A percentile compares a stretch with the other conserved stretches of the same genome.
phyloP scores from a whole-genome alignment of 352 stramenopile species.

The Stephanocyclus meneghinianus region DNA sequence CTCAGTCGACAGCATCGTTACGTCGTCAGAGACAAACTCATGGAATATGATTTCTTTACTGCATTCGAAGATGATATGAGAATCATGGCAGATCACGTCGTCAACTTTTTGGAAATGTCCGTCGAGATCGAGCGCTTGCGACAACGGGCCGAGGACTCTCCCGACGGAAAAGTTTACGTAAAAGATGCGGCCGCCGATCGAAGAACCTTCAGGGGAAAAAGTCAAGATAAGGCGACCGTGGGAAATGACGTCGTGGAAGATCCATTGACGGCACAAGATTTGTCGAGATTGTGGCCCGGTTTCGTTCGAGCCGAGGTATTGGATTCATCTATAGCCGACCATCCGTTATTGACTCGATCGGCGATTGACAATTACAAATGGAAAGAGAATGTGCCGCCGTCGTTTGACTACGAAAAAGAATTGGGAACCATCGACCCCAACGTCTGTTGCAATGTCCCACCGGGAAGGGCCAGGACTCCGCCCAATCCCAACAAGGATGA shows the following conservation, averaged over 20 bases:
- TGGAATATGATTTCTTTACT: slow-evolving; percentile 77
- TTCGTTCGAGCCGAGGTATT: slow-evolving; percentile 75
- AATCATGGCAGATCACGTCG: slow-evolving; percentile 65
- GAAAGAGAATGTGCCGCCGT: slow-evolving; percentile 27
- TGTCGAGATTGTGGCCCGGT: slow-evolving; percentile 66
- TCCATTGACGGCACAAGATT: slow-evolving; percentile 60
- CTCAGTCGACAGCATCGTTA: slow-evolving; percentile 77
- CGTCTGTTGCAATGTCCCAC: slow-evolving; percentile 38
- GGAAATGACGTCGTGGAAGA: slow-evolving; percentile 57
- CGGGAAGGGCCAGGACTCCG: slow-evolving; percentile 20
- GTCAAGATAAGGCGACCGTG: slow-evolving; percentile 38
- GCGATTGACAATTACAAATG: slow-evolving; percentile 38
- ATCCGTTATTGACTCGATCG: slow-evolving; percentile 20
- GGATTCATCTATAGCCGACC: slow-evolving; percentile 30
- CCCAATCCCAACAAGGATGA: slow-evolving; percentile 50
- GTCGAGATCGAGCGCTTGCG: slow-evolving; percentile 55
- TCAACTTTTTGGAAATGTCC: slow-evolving; percentile 70
- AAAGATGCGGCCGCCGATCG: slow-evolving; percentile 3
- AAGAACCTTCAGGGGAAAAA: slow-evolving; percentile 19
- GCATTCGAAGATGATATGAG: slow-evolving; percentile 83
- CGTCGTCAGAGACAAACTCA: slow-evolving; percentile 73
- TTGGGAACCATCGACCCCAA: slow-evolving; percentile 40
- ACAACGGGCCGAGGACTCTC: slow-evolving; percentile 42
- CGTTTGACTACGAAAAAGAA: slow-evolving; percentile 34
- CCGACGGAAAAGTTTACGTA: slow-evolving; percentile 42